Conservation (phyloP, 257 asterid genomes). For the Handroanthus guayacan region DNA sequence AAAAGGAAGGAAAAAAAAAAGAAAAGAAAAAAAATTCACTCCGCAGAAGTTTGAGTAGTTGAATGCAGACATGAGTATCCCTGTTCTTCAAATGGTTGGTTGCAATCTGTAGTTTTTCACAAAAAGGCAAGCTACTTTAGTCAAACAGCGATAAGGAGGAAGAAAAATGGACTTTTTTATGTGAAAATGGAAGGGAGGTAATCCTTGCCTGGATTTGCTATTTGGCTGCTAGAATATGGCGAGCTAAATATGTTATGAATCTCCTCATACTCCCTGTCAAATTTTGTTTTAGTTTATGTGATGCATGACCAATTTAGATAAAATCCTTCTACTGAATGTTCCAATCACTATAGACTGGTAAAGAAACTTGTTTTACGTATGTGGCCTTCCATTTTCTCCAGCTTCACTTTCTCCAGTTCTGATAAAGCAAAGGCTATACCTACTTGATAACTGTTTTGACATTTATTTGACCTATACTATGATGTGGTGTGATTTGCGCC, state of each 20-base stretch:
- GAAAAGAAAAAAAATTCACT: background rate
- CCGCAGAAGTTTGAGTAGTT: background rate
- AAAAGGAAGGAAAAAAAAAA: too few species aligned
- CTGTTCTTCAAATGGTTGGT: background rate
- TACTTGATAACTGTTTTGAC: background rate
- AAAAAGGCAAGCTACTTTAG: background rate
- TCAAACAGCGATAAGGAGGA: background rate
- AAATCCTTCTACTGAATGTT: conserved; percentile 1
- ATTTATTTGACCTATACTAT: background rate
- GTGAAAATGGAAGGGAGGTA: background rate
- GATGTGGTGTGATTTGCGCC: background rate
- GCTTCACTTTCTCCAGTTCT: background rate
- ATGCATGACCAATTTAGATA: conserved; percentile 5
- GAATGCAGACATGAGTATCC: background rate
- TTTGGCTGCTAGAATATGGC: background rate
- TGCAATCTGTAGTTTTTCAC: background rate
- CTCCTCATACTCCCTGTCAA: background rate
- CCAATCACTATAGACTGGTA: background rate
- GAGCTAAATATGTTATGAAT: too few species aligned
- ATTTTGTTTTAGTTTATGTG: background rate
- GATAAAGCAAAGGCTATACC: background rate
- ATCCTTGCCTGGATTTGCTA: background rate
- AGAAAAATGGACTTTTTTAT: background rate
- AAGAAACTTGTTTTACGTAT: background rate
- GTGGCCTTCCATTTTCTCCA: background rate